A percentile compares a stretch with the other conserved stretches of the same genome.
Conservation (phyloP, 2,329 filamentous ascomycete genomes). For the Penicillium sp. region DNA sequence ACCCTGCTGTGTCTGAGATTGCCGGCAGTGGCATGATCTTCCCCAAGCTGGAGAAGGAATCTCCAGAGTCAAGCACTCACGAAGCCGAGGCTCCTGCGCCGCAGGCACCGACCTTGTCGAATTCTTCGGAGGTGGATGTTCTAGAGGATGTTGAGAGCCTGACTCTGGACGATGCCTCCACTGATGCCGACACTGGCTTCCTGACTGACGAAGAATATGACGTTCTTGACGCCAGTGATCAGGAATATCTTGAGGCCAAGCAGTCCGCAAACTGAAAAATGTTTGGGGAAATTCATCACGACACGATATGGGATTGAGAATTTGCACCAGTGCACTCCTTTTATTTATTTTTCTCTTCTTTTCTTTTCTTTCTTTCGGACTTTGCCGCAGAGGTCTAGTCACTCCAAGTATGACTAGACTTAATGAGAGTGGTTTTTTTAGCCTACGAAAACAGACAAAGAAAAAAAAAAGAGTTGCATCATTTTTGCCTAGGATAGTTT, state of each 20-base stretch:
- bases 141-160: constrained; percentile 60
- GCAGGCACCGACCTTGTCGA: constrained; percentile 40
- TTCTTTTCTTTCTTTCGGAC: constrained; percentile 10
- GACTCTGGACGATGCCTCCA: constrained; percentile 49
- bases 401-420: constrained; percentile 21
- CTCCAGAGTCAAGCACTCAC: constrained; percentile 76
- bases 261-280: constrained; percentile 22
- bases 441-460: constrained; percentile 9
- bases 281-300: not conserved
- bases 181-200: constrained; percentile 68
- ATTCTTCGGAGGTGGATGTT: constrained; percentile 51
- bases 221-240: constrained; percentile 90
- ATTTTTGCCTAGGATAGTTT: constrained; percentile 15
- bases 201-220: constrained; percentile 98
- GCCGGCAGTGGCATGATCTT: constrained; percentile 82
- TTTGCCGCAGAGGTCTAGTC: constrained; percentile 9
- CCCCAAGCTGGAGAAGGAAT: constrained; percentile 93
- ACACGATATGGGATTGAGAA: constrained; percentile 21
- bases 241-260: constrained; percentile 65
- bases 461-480: constrained; percentile 11
- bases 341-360: constrained; percentile 6
- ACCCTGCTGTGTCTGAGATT: constrained; percentile 37
- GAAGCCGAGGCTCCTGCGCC: constrained; percentile 45
- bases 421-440: constrained; percentile 15
- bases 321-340: constrained; percentile 16